A percentile compares a stretch with the other conserved stretches of the same genome.
Conservation (phyloP, 768 basidiomycete species). For the Gyrodon lividus region DNA sequence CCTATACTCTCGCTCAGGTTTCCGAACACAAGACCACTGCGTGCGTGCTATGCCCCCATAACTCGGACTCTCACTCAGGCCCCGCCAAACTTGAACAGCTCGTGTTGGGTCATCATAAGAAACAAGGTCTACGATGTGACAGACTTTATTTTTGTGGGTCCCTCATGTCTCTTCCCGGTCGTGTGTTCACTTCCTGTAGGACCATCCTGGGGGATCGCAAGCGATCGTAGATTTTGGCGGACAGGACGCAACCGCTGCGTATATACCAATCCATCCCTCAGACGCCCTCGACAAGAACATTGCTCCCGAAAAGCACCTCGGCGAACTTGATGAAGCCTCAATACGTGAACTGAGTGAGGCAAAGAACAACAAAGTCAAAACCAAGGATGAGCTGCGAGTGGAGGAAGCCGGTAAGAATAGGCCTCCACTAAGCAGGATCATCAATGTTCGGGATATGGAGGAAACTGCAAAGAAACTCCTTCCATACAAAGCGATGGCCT, state of each 20-base stretch:
- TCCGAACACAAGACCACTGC: conserved; percentile 53
- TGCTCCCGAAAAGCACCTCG: conserved; percentile 69
- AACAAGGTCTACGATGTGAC: conserved; percentile 86
- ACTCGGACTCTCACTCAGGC: neutral
- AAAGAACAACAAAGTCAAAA: conserved; percentile 46
- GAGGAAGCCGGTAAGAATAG: conserved; percentile 56
- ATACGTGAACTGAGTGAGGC: conserved; percentile 36
- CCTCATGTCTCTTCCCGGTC: too few relatives aligned
- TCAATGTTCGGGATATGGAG: conserved; percentile 84
- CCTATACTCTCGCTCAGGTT: conserved; percentile 56
- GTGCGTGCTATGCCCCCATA: conserved; percentile 34
- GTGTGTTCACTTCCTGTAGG: conserved; percentile 35
- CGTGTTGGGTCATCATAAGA: conserved; percentile 83
- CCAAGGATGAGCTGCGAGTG: conserved; percentile 70
- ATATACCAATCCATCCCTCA: conserved; percentile 82
- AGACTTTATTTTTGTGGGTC: conserved; percentile 62
- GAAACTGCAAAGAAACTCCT: conserved; percentile 70
- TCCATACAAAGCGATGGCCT: conserved; percentile 73
- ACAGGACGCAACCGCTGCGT: conserved; percentile 74
- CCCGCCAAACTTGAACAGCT: conserved; percentile 38
- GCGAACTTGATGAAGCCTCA: conserved; percentile 53
- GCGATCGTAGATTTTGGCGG: conserved; percentile 89
- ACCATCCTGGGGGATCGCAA: conserved; percentile 81
- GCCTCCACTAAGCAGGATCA: conserved; percentile 66
- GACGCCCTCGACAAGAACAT: conserved; percentile 76